A percentile compares a stretch with the other conserved stretches of the same genome.
Conservation (phyloP, 805 yeast genomes). For the Pichia nakasei region DNA sequence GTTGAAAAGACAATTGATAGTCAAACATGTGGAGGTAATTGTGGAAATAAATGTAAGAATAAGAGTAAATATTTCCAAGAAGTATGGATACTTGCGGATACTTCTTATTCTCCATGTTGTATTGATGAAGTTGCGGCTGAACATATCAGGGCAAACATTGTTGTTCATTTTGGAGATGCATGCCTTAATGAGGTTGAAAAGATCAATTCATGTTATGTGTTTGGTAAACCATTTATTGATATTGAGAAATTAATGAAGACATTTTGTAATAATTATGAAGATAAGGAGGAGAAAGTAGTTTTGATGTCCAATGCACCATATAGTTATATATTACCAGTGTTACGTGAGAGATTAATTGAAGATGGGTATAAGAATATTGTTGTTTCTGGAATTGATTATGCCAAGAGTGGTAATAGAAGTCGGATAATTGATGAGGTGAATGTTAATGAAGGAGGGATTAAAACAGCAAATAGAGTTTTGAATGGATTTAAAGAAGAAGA, state of each 20-base stretch:
- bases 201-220: conserved; percentile 68
- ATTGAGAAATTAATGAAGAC: conserved; percentile 26
- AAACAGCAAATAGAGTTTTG: conserved; percentile 25
- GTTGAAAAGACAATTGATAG: conserved; percentile 24
- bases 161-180: conserved; percentile 92
- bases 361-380: conserved; percentile 27
- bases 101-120: conserved; percentile 92
- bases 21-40: conserved; percentile 21
- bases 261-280: conserved; percentile 36
- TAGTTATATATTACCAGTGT: conserved; percentile 33
- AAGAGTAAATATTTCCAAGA: conserved; percentile 20
- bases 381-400: conserved; percentile 33
- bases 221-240: conserved; percentile 60
- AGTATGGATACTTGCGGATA: conserved; percentile 86
- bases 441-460: background rate
- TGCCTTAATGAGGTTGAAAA: conserved; percentile 74
- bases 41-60: conserved; percentile 23
- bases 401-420: conserved; percentile 15
- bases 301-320: conserved; percentile 73
- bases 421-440: conserved; percentile 21
- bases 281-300: conserved; percentile 36
- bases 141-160: conserved; percentile 77
- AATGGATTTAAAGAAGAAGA: conserved; percentile 20
- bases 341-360: conserved; percentile 29
- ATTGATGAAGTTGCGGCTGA: conserved; percentile 96